Base-by-base conservation (phyloP, 208 protist species). In the Tritrichomonas foetus region DNA sequence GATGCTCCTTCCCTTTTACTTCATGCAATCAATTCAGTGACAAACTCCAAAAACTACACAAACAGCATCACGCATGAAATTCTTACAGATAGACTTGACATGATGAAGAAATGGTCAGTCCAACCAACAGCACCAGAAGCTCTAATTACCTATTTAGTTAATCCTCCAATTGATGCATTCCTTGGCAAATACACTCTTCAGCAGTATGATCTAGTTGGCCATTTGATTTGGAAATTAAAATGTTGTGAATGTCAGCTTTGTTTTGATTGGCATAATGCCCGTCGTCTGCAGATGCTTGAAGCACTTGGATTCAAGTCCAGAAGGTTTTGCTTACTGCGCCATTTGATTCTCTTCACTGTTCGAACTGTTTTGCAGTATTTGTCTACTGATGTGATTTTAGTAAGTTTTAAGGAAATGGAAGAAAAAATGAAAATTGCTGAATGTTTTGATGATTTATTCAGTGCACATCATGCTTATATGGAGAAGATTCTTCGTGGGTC, bases 211-310 rank as follows among this genome's bases (percentile, higher is more conserved):
- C 22, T 33, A 30, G 44, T 84, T 20, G 36, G 74, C n/a, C 2
- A 49, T 33, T 84, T 84, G 2, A 53, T 84, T n/a, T 84, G 74
- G 74, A 84, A 84, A n/a, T 30, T 84, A n/a, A 84, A 84, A 53
- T 33, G 27, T 84, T 84, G n/a, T 49, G 74, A 84, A 44, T 84
- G 20, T 30, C 20, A 44, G 53, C 41, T 84, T n/a, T 11, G 74
- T n/a, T 39, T 27, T 53, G 44, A 84, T 84, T 84, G 74, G 74
- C 36, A 53, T 20, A 33, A 53, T n/a, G 11, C 44, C 22, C 49
- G 25, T 9, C 20, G n/a, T 33, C 44, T 84, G 11, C n/a, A 84
- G n/a, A 30, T 53, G 2, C n/a, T 84, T 33, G 44, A 53, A 53
- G 3, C 33, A 22, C 3, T 84, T 33, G 74, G 74, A 33, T 84